Evolutionary conservation across 2,329 filamentous ascomycete species (phyloP), one percentile per base, ranked within the genome.

Genomic region (Pseudogymnoascus sp.): DNA sequence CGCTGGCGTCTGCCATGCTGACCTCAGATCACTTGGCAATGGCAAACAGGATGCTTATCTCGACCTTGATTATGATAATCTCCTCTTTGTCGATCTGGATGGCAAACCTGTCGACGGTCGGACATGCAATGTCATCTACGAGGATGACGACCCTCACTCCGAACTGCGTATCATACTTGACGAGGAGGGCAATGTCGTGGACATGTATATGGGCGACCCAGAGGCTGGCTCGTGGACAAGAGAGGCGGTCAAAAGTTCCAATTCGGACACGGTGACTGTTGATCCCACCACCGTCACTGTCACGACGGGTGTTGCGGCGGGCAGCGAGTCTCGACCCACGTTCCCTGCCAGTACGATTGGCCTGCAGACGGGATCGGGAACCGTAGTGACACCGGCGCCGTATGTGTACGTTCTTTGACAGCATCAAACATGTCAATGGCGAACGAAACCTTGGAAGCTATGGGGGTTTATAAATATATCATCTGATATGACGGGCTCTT

Each of bases 91-190:
- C n/a, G 62, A 63, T 40, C 23, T 60, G 62, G 53, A 61, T 25
- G 62, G 62, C 53, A 61, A 63, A n/a, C 35, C 23, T 23, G 37
- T 63, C 18, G 53, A 62, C 62, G 62, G 62, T 23, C 59, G 56
- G 10, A 38, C 53, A 21, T 63, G 62, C 35, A 37, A 61, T 37
- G 28, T 63, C 53, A 63, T 63, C 18, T 63, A 63, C 25, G 56
- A 61, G 23, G 62, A 63, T 21, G 21, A 21, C 18, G 18, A 8
- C 44, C n/a, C 44, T 12, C 18, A 50, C 44, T 50, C 44, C 44
- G 18, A 28, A 21, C 10, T 50, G 25, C 44, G n/a, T 28, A 50
- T 50, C 44, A 14, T 50, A 28, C 18, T 50, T 28, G 44, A 50
- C 14, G 44, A 50, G 44, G n/a, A 50, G 18, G 44, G 44, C 44